Conservation (phyloP, 495 filamentous ascomycete genomes). For the Hamigera avellanea region DNA sequence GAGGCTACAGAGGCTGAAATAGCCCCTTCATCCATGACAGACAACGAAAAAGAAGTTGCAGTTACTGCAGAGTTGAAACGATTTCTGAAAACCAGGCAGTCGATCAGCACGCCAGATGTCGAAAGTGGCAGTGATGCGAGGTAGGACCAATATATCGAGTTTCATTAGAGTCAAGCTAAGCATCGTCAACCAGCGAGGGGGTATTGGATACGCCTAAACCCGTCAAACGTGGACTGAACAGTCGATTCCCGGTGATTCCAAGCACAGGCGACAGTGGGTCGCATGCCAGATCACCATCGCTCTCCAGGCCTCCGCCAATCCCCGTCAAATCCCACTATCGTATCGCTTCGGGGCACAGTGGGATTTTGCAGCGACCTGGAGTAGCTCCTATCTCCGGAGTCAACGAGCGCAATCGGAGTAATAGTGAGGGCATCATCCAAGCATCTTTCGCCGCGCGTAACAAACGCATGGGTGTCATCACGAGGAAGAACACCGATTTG, state of each 20-base stretch:
- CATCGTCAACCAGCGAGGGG: slow-evolving; percentile 34
- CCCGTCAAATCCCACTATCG: slow-evolving; percentile 69
- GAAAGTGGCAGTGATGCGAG: slow-evolving; percentile 58
- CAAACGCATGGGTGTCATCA: slow-evolving; percentile 79
- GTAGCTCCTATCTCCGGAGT: slow-evolving; percentile 48
- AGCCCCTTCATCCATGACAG: slow-evolving; percentile 30
- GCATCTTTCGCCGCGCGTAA: slow-evolving; percentile 42
- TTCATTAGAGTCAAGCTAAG: too few relatives aligned
- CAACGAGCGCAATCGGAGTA: slow-evolving; percentile 78
- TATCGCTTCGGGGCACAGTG: slow-evolving; percentile 59
- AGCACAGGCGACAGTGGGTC: slow-evolving; percentile 39
- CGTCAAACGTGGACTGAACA: slow-evolving; percentile 58
- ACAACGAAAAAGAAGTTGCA: slow-evolving; percentile 53
- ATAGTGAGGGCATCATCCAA: slow-evolving; percentile 72
- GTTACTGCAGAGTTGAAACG: slow-evolving; percentile 66
- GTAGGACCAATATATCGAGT: slow-evolving; percentile 41
- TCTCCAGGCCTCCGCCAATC: slow-evolving; percentile 58
- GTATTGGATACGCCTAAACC: slow-evolving; percentile 63
- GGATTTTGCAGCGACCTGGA: slow-evolving; percentile 51
- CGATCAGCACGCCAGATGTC: slow-evolving; percentile 38
- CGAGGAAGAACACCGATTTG: slow-evolving; percentile 60
- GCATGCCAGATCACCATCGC: slow-evolving; percentile 50
- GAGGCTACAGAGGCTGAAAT: slow-evolving; percentile 32
- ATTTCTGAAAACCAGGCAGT: slow-evolving; percentile 53
- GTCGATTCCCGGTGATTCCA: slow-evolving; percentile 75